Evolutionary conservation across 345 rosid genomes (phyloP).

Genomic region (Dovyalis caffra): DNA sequence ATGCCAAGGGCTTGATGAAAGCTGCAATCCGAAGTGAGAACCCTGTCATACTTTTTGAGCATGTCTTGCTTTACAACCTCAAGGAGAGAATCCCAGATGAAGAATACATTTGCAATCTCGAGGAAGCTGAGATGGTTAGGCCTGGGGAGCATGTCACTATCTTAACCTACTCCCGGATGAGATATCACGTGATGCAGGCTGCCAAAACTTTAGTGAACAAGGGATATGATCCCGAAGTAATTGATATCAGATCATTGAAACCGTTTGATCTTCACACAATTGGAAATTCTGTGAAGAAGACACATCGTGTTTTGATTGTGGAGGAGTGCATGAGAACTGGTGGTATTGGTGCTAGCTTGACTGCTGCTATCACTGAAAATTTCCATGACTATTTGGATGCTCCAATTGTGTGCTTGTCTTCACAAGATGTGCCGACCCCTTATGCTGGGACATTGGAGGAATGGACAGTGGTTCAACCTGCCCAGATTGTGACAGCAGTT

Average conservation of each 20-base stretch:
- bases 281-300: constrained; percentile 91
- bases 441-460: constrained; percentile 88
- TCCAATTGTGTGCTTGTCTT: constrained; percentile 87
- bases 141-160: constrained; percentile 88
- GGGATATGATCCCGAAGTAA: constrained; percentile 93
- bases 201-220: constrained; percentile 88
- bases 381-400: constrained; percentile 93
- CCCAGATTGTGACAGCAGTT: constrained; percentile 89
- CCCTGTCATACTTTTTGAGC: constrained; percentile 94
- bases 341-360: constrained; percentile 93
- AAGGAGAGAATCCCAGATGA: constrained; percentile 94
- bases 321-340: constrained; percentile 99
- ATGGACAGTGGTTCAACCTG: constrained; percentile 91
- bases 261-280: constrained; percentile 87
- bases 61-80: constrained; percentile 94
- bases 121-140: constrained; percentile 98
- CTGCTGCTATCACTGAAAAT: constrained; percentile 83
- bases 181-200: constrained; percentile 97
- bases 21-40: constrained; percentile 97
- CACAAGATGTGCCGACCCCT: constrained; percentile 95
- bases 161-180: constrained; percentile 89
- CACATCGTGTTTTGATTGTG: constrained; percentile 83
- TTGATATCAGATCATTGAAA: constrained; percentile 87
- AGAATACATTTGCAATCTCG: constrained; percentile 80
- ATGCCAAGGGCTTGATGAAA: constrained; percentile 99